Percentiles rank a stretch among this genome's conserved stretches.
Evolutionary conservation across 345 rosid genomes (phyloP).

Genomic region (Stellera chamaejasme): DNA sequence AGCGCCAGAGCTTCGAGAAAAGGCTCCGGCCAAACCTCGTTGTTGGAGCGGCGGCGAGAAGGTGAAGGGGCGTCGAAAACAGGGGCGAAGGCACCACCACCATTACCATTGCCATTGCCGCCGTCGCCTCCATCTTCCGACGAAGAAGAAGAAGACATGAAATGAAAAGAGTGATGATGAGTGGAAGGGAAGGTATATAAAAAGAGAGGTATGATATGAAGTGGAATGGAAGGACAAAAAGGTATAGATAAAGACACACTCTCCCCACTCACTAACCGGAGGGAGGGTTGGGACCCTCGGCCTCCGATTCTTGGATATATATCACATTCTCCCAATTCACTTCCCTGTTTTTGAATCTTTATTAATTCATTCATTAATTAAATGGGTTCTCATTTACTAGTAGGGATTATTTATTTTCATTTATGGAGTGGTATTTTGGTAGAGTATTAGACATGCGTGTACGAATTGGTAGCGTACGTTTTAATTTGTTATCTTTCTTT

Average conservation of each 20-base stretch:
- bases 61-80: conserved; percentile 59
- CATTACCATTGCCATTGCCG: conserved; percentile 16
- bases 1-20: conserved; percentile 78
- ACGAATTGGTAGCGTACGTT: not conserved
- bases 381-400: no score
- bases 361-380: not conserved
- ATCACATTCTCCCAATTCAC: conserved; percentile 2
- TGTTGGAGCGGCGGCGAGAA: conserved; percentile 37
- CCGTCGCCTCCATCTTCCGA: conserved; percentile 8
- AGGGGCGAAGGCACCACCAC: conserved; percentile 22
- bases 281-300: no score
- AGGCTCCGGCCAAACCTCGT: conserved; percentile 91
- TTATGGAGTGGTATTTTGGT: no score
- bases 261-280: no score
- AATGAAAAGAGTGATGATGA: conserved; percentile 18
- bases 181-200: conserved; percentile 21
- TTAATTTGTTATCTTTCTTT: no score
- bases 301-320: conserved; percentile 13
- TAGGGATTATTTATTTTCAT: no score
- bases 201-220: conserved; percentile 20
- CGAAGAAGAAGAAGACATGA: conserved; percentile 27
- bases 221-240: conserved; percentile 44
- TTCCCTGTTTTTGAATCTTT: not conserved
- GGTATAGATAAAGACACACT: conserved; percentile 50
- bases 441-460: not conserved